phyloP scores from a whole-genome alignment of 495 filamentous ascomycete species.

The Tuber borchii region DNA sequence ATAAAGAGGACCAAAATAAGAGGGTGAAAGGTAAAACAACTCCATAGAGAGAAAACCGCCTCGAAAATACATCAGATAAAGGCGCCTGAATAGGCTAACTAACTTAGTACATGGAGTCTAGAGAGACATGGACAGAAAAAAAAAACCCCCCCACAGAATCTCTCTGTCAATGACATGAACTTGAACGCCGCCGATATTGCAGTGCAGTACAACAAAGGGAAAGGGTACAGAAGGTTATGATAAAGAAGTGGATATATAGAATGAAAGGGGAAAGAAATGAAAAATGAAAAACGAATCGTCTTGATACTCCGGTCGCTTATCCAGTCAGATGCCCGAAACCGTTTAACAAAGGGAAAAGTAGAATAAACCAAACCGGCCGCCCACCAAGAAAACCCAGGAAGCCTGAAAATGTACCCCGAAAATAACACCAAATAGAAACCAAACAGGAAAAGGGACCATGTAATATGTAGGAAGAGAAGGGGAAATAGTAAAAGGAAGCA shows the following conservation, averaged over 20 bases:
- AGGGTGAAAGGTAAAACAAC: constrained; percentile 23
- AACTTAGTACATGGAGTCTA: constrained; percentile 1
- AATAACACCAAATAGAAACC: constrained; percentile 26
- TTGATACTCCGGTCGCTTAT: constrained; percentile 4
- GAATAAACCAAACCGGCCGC: constrained; percentile 28
- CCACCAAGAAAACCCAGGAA: constrained; percentile 22
- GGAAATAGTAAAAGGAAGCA: constrained; percentile 10
- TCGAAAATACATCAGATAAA: constrained; percentile 36
- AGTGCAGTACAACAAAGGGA: constrained; percentile 3
- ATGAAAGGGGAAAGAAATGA: constrained; percentile 14
- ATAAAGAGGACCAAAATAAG: constrained; percentile 10
- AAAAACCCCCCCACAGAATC: background rate
- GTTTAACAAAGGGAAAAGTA: constrained; percentile 29
- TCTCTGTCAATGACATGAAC: background rate
- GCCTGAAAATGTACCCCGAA: constrained; percentile 31
- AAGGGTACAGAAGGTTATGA: background rate
- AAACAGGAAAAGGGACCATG: constrained; percentile 34
- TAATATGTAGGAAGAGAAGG: constrained; percentile 32
- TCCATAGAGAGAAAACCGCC: constrained; percentile 14
- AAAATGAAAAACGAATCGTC: constrained; percentile 23
- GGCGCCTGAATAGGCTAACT: constrained; percentile 12
- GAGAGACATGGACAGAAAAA: background rate
- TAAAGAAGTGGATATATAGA: background rate
- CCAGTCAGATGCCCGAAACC: constrained; percentile 24
- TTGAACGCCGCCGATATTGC: constrained; percentile 4